Conservation (phyloP, 768 basidiomycete species). For the Trametes coccinea region DNA sequence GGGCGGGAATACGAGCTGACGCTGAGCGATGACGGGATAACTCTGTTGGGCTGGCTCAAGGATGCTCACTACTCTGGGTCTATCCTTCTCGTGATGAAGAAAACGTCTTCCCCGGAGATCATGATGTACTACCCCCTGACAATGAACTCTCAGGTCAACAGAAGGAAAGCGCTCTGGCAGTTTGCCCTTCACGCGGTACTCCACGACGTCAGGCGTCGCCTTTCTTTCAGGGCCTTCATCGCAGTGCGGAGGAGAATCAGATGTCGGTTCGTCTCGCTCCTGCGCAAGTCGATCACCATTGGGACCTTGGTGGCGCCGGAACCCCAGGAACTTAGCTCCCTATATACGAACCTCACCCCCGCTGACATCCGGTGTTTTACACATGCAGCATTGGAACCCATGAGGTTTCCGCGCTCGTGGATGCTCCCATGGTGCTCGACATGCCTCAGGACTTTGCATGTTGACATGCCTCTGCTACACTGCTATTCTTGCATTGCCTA, state of each 20-base stretch:
- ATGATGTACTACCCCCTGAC: conserved; percentile 30
- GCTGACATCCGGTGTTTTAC: conserved; percentile 1
- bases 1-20: neutral
- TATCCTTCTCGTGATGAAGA: neutral
- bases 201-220: conserved; percentile 25
- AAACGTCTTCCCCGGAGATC: conserved; percentile 20
- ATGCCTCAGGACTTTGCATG: neutral
- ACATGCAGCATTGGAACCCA: neutral
- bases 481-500: neutral
- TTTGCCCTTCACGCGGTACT: conserved; percentile 32
- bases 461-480: too few relatives aligned
- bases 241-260: conserved; percentile 26
- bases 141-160: conserved; percentile 20
- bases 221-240: conserved; percentile 36
- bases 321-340: neutral
- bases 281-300: neutral
- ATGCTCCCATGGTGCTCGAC: neutral
- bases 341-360: neutral
- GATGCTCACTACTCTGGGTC: neutral
- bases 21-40: neutral
- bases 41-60: neutral
- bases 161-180: conserved; percentile 32
- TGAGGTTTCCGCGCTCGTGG: neutral
- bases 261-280: neutral
- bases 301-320: neutral